Evolutionary conservation across 2,329 filamentous ascomycete species (phyloP).

Genomic region (Cladophialophora immunda): DNA sequence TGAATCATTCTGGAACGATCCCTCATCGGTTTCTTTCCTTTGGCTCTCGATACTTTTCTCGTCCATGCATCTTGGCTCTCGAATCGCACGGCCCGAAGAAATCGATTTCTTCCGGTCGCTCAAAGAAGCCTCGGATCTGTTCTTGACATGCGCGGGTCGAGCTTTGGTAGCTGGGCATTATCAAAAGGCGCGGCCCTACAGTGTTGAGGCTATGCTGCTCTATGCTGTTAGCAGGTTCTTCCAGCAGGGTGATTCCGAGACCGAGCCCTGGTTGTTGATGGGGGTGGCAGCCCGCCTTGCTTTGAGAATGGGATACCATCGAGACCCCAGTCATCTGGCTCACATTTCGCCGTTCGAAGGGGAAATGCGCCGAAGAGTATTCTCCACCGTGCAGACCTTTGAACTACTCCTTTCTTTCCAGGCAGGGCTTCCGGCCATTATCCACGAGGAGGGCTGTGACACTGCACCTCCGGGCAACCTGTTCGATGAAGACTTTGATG

Average conservation of each 20-base stretch:
- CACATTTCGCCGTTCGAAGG: constrained; percentile 48
- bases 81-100: constrained; percentile 49
- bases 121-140: constrained; percentile 43
- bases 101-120: neutral
- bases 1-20: constrained; percentile 61
- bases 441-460: constrained; percentile 67
- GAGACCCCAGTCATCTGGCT: constrained; percentile 49
- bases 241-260: constrained; percentile 3
- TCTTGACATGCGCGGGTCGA: constrained; percentile 52
- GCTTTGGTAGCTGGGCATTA: constrained; percentile 64
- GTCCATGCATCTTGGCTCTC: constrained; percentile 62
- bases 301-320: constrained; percentile 53
- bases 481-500: constrained; percentile 67
- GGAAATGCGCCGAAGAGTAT: constrained; percentile 50
- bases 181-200: constrained; percentile 55
- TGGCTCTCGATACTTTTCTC: constrained; percentile 63
- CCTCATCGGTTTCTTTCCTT: constrained; percentile 56
- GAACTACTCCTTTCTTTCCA: constrained; percentile 51
- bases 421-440: constrained; percentile 67
- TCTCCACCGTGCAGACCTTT: constrained; percentile 47
- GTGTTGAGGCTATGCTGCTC: constrained; percentile 17
- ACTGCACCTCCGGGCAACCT: constrained; percentile 66
- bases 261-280: constrained; percentile 23
- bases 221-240: constrained; percentile 18
- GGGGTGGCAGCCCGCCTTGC: constrained; percentile 32